Base-by-base conservation (phyloP, 352 stramenopile genomes). In the Pythium grandisporangium region DNA sequence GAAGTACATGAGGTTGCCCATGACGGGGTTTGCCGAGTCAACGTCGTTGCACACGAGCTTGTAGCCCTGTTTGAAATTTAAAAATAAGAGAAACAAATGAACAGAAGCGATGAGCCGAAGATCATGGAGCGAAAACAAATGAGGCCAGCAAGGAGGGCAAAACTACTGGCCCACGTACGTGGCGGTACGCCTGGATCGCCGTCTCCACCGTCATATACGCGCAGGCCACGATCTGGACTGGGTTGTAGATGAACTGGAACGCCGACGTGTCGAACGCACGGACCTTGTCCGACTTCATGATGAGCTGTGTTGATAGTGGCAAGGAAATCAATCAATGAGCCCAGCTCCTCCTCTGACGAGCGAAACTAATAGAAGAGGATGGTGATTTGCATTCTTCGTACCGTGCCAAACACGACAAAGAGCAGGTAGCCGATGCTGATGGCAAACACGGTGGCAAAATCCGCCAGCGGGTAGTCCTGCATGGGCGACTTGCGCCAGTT, bases 241-340 rank as follows among this genome's bases (percentile, higher is more conserved):
- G 86, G 70, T 98, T 98, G 88, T 98, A 98, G 14, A 97, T 24
- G 60, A 98, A 98, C 62, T 97, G 95, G 48, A 98, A 61, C 13
- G 55, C 49, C 24, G 54, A 71, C 17, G 76, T 89, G 53, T 91
- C 90, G 51, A 90, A 70, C 27, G 61, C 66, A 8, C 73, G 73
- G 35, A 87, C 56, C 20, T 46, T 23, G n/a, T 61, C 68, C 7
- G 70, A 47, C 57, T 83, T 88, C 78, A 91, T 93, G n/a, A 86
- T 41, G 8, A 76, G 26, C 37, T 55, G 14, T 29, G n/a, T n/a
- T n/a, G n/a, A n/a, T n/a, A n/a, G n/a, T n/a, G n/a, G n/a, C n/a
- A n/a, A n/a, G n/a, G n/a, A n/a, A n/a, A n/a, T n/a, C n/a, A n/a
- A n/a, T n/a, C n/a, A n/a, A n/a, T n/a, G n/a, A n/a, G n/a, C n/a